Evolutionary conservation across 2,329 filamentous ascomycete genomes (phyloP).

Genomic region (Fusarium paranaense): DNA sequence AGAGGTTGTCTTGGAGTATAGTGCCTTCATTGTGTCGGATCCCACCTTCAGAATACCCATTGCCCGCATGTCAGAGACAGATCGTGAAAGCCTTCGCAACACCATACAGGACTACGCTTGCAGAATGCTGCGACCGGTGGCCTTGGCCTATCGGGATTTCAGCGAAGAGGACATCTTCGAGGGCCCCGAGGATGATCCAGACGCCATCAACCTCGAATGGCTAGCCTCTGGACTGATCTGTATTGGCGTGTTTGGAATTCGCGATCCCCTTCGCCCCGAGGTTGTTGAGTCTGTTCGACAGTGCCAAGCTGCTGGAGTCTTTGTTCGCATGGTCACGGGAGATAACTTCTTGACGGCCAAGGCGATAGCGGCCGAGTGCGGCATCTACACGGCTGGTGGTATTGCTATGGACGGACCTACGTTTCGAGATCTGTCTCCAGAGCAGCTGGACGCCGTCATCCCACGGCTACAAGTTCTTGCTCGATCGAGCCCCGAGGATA

Average conservation of each 20-base stretch:
- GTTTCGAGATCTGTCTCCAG: conserved; percentile 67
- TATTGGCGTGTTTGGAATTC: conserved; percentile 74
- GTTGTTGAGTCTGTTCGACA: conserved; percentile 70
- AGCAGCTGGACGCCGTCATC: conserved; percentile 64
- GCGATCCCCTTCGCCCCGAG: conserved; percentile 71
- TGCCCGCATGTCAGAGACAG: conserved; percentile 46
- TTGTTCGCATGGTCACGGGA: conserved; percentile 70
- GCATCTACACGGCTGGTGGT: conserved; percentile 70
- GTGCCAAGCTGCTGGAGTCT: conserved; percentile 71
- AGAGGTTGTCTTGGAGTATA: conserved; percentile 64
- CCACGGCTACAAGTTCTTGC: conserved; percentile 64
- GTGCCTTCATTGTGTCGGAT: conserved; percentile 57
- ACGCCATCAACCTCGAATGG: conserved; percentile 52
- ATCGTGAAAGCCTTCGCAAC: conserved; percentile 47
- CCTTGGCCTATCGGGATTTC: conserved; percentile 79
- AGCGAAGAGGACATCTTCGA: conserved; percentile 75
- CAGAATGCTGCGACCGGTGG: conserved; percentile 80
- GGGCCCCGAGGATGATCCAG: conserved; percentile 51
- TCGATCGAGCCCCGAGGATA: conserved; percentile 70
- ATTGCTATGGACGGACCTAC: conserved; percentile 75
- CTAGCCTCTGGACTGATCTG: conserved; percentile 74
- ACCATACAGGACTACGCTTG: conserved; percentile 67
- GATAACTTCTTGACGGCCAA: conserved; percentile 68
- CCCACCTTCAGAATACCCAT: conserved; percentile 51
- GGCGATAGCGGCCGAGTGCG: conserved; percentile 73